Evolutionary conservation across 169 alveolate genomes (phyloP).

Genomic region (Babesia bovis): DNA sequence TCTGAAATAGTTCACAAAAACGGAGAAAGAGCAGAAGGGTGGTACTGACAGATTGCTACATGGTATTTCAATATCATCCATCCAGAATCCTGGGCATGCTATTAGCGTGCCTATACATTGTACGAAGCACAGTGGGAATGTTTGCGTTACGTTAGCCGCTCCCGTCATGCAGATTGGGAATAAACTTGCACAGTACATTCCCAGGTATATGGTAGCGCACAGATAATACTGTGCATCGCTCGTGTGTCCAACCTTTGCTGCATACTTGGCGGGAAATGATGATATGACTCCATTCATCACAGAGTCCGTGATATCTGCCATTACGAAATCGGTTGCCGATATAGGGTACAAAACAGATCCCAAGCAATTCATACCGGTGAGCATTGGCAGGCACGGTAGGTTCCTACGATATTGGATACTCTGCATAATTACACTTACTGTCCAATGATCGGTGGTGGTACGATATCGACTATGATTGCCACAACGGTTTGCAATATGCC

Average conservation of each 20-base stretch:
- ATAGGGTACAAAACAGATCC: slow-evolving; percentile 85
- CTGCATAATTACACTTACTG: slow-evolving; percentile 60
- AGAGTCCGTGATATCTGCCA: slow-evolving; percentile 82
- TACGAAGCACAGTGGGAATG: slow-evolving; percentile 74
- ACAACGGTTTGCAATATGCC: slow-evolving; percentile 79
- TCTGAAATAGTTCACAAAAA: slow-evolving; percentile 71
- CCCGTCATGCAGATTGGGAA: slow-evolving; percentile 85
- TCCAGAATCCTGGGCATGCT: slow-evolving; percentile 88
- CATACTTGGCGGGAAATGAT: slow-evolving; percentile 82
- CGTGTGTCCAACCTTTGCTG: slow-evolving; percentile 82
- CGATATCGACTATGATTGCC: slow-evolving; percentile 77
- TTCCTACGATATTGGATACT: slow-evolving; percentile 58
- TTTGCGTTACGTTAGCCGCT: slow-evolving; percentile 58
- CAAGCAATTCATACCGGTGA: slow-evolving; percentile 82
- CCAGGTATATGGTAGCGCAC: slow-evolving; percentile 83
- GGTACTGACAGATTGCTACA: slow-evolving; percentile 79
- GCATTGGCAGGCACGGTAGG: slow-evolving; percentile 85
- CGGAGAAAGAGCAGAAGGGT: slow-evolving; percentile 85
- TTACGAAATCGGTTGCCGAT: slow-evolving; percentile 79
- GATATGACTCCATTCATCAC: slow-evolving; percentile 81
- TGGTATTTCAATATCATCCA: slow-evolving; percentile 75
- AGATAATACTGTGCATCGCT: slow-evolving; percentile 75
- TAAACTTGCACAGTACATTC: slow-evolving; percentile 82
- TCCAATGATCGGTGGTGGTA: slow-evolving; percentile 82
- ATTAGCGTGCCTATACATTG: slow-evolving; percentile 82